Evolutionary conservation across 2,329 filamentous ascomycete species (phyloP).

Genomic region (Cytospora mali): DNA sequence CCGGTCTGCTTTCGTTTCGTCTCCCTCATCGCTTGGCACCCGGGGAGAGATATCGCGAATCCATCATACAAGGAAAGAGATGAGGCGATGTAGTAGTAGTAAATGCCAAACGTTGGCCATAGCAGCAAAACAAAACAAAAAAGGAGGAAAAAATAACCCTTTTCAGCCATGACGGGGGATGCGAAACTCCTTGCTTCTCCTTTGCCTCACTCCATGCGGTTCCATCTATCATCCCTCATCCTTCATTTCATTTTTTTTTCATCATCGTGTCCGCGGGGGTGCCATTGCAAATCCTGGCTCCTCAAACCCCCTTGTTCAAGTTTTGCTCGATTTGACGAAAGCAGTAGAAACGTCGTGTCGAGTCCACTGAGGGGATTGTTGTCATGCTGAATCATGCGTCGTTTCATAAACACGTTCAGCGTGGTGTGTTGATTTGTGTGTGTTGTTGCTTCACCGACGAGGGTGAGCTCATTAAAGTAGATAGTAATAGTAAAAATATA

Average conservation of each 20-base stretch:
- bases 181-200: background rate
- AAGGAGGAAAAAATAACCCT: too few species aligned
- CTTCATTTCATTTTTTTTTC: constrained; percentile 14
- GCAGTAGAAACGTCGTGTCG: constrained; percentile 10
- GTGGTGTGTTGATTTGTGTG: constrained; percentile 5
- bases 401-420: constrained; percentile 18
- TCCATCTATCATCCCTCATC: constrained; percentile 12
- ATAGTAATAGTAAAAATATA: background rate
- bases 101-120: background rate
- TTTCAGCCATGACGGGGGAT: background rate
- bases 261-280: background rate
- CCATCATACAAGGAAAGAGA: background rate
- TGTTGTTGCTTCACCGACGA: constrained; percentile 18
- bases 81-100: constrained; percentile 2
- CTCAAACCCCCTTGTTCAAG: background rate
- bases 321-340: background rate
- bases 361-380: constrained; percentile 15
- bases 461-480: background rate
- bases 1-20: background rate
- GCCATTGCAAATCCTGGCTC: background rate
- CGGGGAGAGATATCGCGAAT: constrained; percentile 28
- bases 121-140: background rate
- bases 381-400: constrained; percentile 26
- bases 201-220: background rate
- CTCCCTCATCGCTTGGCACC: constrained; percentile 12